These are phyloP conservation scores for Paramecium biaurelia DNA, from an alignment of 73 alveolate species.

Conservation along the genomic window DNA sequence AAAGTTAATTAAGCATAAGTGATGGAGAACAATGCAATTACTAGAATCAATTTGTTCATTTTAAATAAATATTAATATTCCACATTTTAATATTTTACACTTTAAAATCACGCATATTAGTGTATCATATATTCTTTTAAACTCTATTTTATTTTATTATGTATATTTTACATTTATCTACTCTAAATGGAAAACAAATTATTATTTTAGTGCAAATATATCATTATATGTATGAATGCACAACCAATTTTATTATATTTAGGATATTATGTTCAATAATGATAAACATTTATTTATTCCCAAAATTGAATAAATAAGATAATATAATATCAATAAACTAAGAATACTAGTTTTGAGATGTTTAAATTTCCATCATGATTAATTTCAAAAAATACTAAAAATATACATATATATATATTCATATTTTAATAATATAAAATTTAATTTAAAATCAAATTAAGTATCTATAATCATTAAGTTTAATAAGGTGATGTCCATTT, in stretches of 20 bases:
- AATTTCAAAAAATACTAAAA: neutral
- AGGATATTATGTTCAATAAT: too few species aligned
- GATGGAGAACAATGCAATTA: neutral
- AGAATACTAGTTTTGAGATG: neutral
- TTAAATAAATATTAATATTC: neutral
- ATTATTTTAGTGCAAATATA: too few species aligned
- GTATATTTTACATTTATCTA: neutral
- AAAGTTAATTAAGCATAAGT: neutral
- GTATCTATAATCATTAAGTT: neutral
- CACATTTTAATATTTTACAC: neutral
- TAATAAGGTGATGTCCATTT: slow-evolving; percentile 47
- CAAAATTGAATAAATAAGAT: too few species aligned
- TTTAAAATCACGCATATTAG: neutral
- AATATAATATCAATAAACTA: neutral
- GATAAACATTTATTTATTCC: too few species aligned
- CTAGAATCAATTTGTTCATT: neutral
- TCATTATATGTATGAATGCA: too few species aligned
- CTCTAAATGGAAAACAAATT: neutral
- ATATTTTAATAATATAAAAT: neutral
- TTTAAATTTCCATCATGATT: neutral
- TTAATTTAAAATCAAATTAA: neutral
- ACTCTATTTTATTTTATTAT: neutral
- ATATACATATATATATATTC: neutral
- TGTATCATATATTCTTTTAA: neutral
- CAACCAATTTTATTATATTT: too few species aligned